phyloP scores from a whole-genome alignment of 371 early-diverging fungal species.

The Mucor circinelloides region DNA sequence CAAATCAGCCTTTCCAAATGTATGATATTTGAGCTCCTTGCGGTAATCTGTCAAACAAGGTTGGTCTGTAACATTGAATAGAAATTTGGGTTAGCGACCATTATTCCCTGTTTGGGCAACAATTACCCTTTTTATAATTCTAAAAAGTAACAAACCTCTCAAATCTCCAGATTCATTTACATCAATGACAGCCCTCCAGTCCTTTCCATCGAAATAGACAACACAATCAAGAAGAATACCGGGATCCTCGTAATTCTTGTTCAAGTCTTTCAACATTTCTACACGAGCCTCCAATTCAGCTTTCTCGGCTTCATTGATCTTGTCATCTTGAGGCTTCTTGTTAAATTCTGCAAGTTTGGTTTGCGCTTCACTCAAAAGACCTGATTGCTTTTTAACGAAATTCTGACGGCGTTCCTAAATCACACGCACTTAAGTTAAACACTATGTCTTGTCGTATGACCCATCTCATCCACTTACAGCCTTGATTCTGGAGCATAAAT shows the following conservation, averaged over 20 bases:
- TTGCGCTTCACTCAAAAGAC: constrained; percentile 64
- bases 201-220: constrained; percentile 84
- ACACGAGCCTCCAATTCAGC: constrained; percentile 73
- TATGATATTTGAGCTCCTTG: constrained; percentile 74
- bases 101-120: constrained; percentile 8
- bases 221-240: constrained; percentile 86
- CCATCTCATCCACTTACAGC: constrained; percentile 38
- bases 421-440: background rate
- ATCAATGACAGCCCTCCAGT: constrained; percentile 89
- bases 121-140: constrained; percentile 12
- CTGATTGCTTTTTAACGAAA: constrained; percentile 68
- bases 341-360: constrained; percentile 57
- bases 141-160: constrained; percentile 52
- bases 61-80: constrained; percentile 25
- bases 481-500: constrained; percentile 57
- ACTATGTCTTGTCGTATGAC: background rate
- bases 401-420: constrained; percentile 65
- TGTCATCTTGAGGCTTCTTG: constrained; percentile 26
- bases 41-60: constrained; percentile 76
- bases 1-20: constrained; percentile 78
- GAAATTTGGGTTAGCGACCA: constrained; percentile 10
- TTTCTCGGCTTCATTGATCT: constrained; percentile 36
- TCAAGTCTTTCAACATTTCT: constrained; percentile 66
- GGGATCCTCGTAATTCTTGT: constrained; percentile 73
- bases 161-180: constrained; percentile 81